Evolutionary conservation across 331 rosid genomes (phyloP), one percentile per base, ranked within the genome.

Genomic region (Spiraea crenata): DNA sequence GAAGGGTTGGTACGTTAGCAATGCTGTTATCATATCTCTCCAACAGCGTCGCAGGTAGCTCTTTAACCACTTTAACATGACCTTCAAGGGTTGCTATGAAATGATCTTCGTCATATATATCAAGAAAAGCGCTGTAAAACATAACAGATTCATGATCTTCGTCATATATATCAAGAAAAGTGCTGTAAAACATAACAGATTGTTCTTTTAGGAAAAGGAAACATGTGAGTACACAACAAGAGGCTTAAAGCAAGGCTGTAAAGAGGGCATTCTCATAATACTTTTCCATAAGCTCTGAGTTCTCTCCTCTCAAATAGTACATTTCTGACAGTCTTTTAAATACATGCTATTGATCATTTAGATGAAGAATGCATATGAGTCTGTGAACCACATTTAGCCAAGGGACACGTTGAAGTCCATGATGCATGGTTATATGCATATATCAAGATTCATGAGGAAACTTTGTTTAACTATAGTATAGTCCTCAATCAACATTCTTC

Each of bases 71-170:
- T 88, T 89, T 89, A 81, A 95, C 97, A 70, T 91, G 77, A 67
- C 87, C 96, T 71, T 89, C 89, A 58, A 91, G 96, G 52, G 88
- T 77, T 57, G 97, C 82, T 77, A 86, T 88, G 83, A 95, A 95
- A 72, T 91, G 93, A 74, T 88, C 96, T 80, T 89, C 98, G 63
- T 95, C 92, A 14, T 86, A 95, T 80, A 95, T 86, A 78, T 95
- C 99, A 75, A 86, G 80, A 50, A 95, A 95, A 67, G 83, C 83
- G 79, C 97, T 95, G 91, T 7, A 56, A 14, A 74, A 57, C 38
- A 70, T 44, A 44, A 64, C 9, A 54, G 17, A 34, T 0, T 15
- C n/a, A 72, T 91, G 93, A 74, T 88, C 96, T 80, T 89, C 98
- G 63, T 95, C 92, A 14, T 86, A 95, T 80, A 95, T 86, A 78